Conservation (phyloP, 352 stramenopile genomes). For the Phytophthora brassicae region DNA sequence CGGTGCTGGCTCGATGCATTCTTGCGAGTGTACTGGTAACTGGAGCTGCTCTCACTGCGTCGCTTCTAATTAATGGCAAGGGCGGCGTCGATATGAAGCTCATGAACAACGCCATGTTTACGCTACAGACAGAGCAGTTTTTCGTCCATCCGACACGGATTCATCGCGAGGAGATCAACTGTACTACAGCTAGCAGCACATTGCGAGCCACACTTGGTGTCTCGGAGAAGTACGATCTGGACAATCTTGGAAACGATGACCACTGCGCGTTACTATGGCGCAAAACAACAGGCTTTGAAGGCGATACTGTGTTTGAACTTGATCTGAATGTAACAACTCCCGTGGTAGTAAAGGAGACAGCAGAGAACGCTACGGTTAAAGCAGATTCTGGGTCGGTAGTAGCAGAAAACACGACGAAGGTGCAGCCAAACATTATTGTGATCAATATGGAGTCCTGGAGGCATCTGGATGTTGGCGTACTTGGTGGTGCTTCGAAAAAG, state of each 20-base stretch:
- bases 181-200: conserved; percentile 46
- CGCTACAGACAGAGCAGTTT: conserved; percentile 57
- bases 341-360: background rate
- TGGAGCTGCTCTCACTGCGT: conserved; percentile 40
- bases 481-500: conserved; percentile 55
- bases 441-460: conserved; percentile 79
- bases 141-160: conserved; percentile 42
- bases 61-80: conserved; percentile 46
- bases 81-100: conserved; percentile 68
- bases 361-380: conserved; percentile 4
- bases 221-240: conserved; percentile 48
- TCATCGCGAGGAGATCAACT: conserved; percentile 64
- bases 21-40: conserved; percentile 32
- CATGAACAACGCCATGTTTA: conserved; percentile 73
- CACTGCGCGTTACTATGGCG: conserved; percentile 66
- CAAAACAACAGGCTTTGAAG: conserved; percentile 55
- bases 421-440: conserved; percentile 65
- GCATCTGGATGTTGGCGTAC: conserved; percentile 64
- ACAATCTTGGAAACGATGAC: conserved; percentile 57
- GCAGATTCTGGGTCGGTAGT: background rate
- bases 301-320: conserved; percentile 54
- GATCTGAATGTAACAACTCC: conserved; percentile 34
- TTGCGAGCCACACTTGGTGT: conserved; percentile 50
- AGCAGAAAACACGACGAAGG: conserved; percentile 10
- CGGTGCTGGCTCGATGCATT: conserved; percentile 33